These are phyloP conservation scores for Neobulgaria alba DNA, from an alignment of 2,329 filamentous ascomycete genomes.

Conservation along the genomic window DNA sequence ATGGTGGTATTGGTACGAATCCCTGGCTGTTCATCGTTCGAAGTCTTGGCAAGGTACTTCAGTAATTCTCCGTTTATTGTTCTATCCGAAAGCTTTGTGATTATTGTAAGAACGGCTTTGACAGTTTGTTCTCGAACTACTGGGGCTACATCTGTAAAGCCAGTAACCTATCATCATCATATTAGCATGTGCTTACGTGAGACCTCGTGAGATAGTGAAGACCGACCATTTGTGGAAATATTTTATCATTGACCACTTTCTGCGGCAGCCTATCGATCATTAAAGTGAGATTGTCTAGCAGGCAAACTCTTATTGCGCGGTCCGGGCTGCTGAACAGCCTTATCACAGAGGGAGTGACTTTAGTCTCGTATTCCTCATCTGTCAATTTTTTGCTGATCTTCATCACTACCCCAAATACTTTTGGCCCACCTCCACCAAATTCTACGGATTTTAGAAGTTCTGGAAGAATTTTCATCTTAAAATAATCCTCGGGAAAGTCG, in stretches of 20 bases:
- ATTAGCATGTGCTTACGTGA: conserved; percentile 15
- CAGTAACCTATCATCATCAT: conserved; percentile 56
- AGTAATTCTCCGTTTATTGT: conserved; percentile 90
- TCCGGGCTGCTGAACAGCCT: conserved; percentile 87
- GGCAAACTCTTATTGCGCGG: conserved; percentile 79
- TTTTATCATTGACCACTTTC: conserved; percentile 89
- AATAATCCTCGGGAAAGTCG: conserved; percentile 96
- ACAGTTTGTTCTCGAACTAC: conserved; percentile 92
- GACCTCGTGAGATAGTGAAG: background rate
- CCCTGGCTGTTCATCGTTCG: conserved; percentile 94
- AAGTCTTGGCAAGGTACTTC: conserved; percentile 85
- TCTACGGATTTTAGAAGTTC: conserved; percentile 98
- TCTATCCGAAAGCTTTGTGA: conserved; percentile 83
- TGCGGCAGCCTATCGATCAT: conserved; percentile 90
- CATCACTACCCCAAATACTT: conserved; percentile 79
- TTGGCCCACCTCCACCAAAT: conserved; percentile 89
- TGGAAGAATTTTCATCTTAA: conserved; percentile 92
- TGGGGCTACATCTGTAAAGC: conserved; percentile 86
- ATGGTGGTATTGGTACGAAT: conserved; percentile 98
- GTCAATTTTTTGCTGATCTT: conserved; percentile 84
- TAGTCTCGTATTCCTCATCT: conserved; percentile 80
- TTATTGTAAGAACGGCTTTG: conserved; percentile 82
- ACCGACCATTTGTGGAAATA: conserved; percentile 83
- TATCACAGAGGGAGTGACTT: conserved; percentile 78
- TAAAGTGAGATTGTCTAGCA: conserved; percentile 77